Percentiles rank a stretch among this genome's conserved stretches.
Evolutionary conservation across 805 yeast genomes (phyloP).

Genomic region (Starmerella scarabaei): DNA sequence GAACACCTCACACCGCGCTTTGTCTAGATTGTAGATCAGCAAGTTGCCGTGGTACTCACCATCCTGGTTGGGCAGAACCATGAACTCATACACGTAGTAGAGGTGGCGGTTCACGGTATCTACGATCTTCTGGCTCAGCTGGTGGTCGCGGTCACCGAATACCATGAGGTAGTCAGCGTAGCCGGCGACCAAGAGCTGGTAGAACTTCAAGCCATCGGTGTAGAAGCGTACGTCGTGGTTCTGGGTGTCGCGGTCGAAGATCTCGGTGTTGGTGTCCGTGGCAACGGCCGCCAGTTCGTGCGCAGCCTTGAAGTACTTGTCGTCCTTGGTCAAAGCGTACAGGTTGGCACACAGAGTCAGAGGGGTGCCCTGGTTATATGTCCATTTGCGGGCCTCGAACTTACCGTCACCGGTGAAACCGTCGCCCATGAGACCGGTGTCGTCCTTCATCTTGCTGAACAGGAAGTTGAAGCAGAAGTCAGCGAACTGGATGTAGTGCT

Average conservation of each 20-base stretch:
- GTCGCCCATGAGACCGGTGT: constrained; percentile 46
- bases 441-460: constrained; percentile 39
- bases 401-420: constrained; percentile 38
- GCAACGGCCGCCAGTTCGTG: constrained; percentile 40
- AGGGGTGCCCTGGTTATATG: constrained; percentile 58
- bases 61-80: constrained; percentile 46
- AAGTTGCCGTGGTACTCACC: constrained; percentile 43
- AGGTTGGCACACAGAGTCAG: constrained; percentile 41
- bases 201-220: constrained; percentile 51
- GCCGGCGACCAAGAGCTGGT: constrained; percentile 54
- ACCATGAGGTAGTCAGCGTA: constrained; percentile 49
- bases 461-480: constrained; percentile 47
- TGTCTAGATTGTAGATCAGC: constrained; percentile 43
- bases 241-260: constrained; percentile 51
- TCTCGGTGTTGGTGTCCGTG: constrained; percentile 40
- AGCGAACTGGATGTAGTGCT: constrained; percentile 45
- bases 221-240: constrained; percentile 43
- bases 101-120: constrained; percentile 42
- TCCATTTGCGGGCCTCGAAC: constrained; percentile 43
- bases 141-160: constrained; percentile 32
- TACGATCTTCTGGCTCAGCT: constrained; percentile 24
- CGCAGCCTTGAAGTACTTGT: constrained; percentile 34
- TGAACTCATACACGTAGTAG: constrained; percentile 43
- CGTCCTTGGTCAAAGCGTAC: constrained; percentile 39
- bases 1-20: constrained; percentile 40